These are phyloP conservation scores for Ophiocordyceps polyrhachis-furcata DNA, from an alignment of 2,329 filamentous ascomycete species.

Conservation along the genomic window DNA sequence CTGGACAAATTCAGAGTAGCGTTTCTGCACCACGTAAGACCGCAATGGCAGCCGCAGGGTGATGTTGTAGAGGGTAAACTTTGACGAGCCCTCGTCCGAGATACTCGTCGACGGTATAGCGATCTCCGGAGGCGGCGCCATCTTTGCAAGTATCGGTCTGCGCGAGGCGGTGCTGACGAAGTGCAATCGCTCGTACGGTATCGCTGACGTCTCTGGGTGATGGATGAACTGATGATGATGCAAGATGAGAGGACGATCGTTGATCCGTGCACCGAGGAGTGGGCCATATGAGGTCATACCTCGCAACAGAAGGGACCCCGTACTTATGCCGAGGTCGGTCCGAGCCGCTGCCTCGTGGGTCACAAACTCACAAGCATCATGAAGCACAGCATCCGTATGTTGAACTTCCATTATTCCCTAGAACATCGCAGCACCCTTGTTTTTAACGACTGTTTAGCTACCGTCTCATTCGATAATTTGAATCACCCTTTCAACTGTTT, in stretches of 20 bases:
- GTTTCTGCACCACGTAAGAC: conserved; percentile 58
- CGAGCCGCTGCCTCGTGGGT: background rate
- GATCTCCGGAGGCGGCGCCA: conserved; percentile 49
- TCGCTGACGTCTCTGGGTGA: background rate
- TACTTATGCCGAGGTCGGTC: background rate
- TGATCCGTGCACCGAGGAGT: background rate
- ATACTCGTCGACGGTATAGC: conserved; percentile 48
- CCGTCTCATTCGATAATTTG: no score
- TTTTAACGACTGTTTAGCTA: no score
- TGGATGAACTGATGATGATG: background rate
- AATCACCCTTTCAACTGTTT: no score
- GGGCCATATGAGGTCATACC: background rate
- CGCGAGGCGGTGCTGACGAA: background rate
- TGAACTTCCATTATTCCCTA: no score
- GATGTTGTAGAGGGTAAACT: conserved; percentile 66
- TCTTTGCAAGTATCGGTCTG: conserved; percentile 12
- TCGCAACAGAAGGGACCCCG: background rate
- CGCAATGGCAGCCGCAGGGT: conserved; percentile 58
- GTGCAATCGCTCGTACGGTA: background rate
- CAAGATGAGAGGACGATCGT: background rate
- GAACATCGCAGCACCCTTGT: no score
- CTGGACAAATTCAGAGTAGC: conserved; percentile 60
- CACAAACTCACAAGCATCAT: no score
- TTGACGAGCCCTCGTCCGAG: conserved; percentile 30
- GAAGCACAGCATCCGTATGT: no score